Evolutionary conservation across 2,329 filamentous ascomycete species (phyloP).

Genomic region (Coniochaeta sp.): DNA sequence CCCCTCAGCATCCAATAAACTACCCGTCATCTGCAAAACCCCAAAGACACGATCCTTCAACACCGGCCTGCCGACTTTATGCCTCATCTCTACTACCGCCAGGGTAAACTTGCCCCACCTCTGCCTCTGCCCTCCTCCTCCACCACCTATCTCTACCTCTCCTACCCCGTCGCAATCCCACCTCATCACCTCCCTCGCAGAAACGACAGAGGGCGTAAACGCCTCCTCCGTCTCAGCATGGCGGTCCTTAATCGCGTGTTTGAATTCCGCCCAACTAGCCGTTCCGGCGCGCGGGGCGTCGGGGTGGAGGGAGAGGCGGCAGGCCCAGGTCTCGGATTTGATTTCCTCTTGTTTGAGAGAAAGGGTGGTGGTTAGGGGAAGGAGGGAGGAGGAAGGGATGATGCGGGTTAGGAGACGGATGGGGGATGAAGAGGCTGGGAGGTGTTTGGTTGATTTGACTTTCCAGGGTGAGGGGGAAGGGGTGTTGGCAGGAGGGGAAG

Average conservation of each 20-base stretch:
- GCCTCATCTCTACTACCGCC: slow-evolving; percentile 56
- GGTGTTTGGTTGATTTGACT: slow-evolving; percentile 35
- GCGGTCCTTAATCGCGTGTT: slow-evolving; percentile 47
- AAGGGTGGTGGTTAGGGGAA: slow-evolving; percentile 1
- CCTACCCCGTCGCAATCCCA: slow-evolving; percentile 38
- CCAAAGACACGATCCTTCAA: slow-evolving; percentile 60
- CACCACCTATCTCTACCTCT: slow-evolving; percentile 23
- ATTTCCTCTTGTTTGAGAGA: neutral
- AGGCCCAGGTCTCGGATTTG: slow-evolving; percentile 52
- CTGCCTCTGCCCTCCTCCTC: slow-evolving; percentile 7
- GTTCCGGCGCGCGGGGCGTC: slow-evolving; percentile 43
- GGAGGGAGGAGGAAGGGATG: slow-evolving; percentile 19
- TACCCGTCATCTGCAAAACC: slow-evolving; percentile 54
- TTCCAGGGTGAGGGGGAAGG: slow-evolving; percentile 27
- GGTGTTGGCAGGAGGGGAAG: slow-evolving; percentile 9
- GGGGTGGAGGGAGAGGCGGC: slow-evolving; percentile 54
- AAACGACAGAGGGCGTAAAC: slow-evolving; percentile 51
- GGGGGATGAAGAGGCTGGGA: slow-evolving; percentile 37
- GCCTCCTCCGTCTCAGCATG: slow-evolving; percentile 50
- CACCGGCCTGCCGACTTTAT: slow-evolving; percentile 50
- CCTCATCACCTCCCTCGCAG: slow-evolving; percentile 31
- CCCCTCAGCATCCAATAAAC: slow-evolving; percentile 23
- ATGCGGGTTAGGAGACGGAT: slow-evolving; percentile 48
- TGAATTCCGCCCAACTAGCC: slow-evolving; percentile 59
- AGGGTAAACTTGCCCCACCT: slow-evolving; percentile 42